These are phyloP conservation scores for Phialemonium atrogriseum DNA, from an alignment of 2,329 filamentous ascomycete species.

Conservation along the genomic window DNA sequence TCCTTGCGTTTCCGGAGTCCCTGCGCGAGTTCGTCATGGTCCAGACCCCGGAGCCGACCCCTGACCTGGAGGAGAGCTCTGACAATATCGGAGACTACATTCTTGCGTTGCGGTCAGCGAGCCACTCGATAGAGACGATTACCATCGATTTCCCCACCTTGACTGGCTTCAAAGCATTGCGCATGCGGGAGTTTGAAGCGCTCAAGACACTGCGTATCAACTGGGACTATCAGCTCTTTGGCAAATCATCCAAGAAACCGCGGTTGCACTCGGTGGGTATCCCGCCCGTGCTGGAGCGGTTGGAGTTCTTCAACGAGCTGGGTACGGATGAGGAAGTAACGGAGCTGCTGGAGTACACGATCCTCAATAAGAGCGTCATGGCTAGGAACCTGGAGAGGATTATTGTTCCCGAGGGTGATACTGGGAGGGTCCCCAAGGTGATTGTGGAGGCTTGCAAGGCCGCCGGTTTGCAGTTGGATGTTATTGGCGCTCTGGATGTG, in stretches of 20 bases:
- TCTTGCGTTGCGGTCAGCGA: constrained; percentile 29
- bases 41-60: constrained; percentile 27
- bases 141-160: constrained; percentile 35
- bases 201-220: constrained; percentile 33
- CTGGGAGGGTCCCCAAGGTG: background rate
- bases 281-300: constrained; percentile 33
- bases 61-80: constrained; percentile 37
- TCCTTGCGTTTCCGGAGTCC: constrained; percentile 34
- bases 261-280: constrained; percentile 37
- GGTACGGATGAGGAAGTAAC: constrained; percentile 38
- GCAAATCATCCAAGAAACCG: constrained; percentile 33
- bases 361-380: constrained; percentile 28
- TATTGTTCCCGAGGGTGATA: constrained; percentile 26
- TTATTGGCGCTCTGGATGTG: background rate
- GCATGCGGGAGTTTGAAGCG: constrained; percentile 32
- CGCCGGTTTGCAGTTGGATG: background rate
- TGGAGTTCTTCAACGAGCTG: constrained; percentile 37
- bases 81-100: constrained; percentile 39
- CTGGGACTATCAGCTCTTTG: constrained; percentile 41
- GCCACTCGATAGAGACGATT: constrained; percentile 33
- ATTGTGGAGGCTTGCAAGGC: constrained; percentile 2
- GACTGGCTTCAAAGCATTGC: constrained; percentile 28
- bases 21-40: constrained; percentile 39
- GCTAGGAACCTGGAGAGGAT: constrained; percentile 28
- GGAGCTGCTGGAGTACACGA: constrained; percentile 32